These are phyloP conservation scores for Coleophoma cylindrospora DNA, from an alignment of 2,329 filamentous ascomycete species.

Conservation along the genomic window DNA sequence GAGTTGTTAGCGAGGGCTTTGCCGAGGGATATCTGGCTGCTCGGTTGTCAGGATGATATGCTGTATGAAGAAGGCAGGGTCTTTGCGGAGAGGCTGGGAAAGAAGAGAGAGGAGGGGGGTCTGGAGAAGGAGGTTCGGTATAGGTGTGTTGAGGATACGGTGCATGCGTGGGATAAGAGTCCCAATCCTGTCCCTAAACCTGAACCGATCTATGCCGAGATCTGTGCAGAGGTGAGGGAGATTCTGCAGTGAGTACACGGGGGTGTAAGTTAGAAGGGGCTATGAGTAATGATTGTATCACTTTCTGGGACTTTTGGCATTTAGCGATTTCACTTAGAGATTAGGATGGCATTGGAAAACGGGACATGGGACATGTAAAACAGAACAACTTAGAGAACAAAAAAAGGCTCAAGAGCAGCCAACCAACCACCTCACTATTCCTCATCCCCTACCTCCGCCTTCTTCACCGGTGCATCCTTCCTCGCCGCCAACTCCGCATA, in stretches of 20 bases:
- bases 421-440: slow-evolving; percentile 5
- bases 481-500: slow-evolving; percentile 34
- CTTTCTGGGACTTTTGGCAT: no score
- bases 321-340: no score
- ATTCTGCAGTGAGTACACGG: background rate
- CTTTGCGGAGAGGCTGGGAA: slow-evolving; percentile 1
- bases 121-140: slow-evolving; percentile 3
- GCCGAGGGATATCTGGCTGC: background rate
- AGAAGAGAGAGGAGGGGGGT: background rate
- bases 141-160: background rate
- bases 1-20: background rate
- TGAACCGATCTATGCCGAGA: background rate
- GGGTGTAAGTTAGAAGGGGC: no score
- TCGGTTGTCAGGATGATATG: background rate
- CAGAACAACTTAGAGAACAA: no score
- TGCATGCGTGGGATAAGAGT: background rate
- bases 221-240: background rate
- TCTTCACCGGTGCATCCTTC: slow-evolving; percentile 46
- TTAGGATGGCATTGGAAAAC: no score
- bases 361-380: no score
- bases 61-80: background rate
- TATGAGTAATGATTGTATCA: no score
- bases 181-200: background rate
- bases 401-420: background rate
- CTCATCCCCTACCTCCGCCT: slow-evolving; percentile 39